Evolutionary conservation across 2,329 filamentous ascomycete genomes (phyloP).

Genomic region (Cryphonectria japonica): DNA sequence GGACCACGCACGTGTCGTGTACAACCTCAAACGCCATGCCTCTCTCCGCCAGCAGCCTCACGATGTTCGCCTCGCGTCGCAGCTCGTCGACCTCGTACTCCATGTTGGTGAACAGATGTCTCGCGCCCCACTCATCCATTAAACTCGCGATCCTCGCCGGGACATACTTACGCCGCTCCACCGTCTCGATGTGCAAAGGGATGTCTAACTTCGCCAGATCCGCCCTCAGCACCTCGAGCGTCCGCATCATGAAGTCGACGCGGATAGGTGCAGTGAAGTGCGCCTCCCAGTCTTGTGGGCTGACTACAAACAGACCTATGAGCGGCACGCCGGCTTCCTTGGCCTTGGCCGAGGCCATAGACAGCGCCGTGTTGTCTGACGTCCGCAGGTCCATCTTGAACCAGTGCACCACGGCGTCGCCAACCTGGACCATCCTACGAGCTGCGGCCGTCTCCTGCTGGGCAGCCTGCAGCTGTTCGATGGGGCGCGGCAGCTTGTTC

Average conservation of each 20-base stretch:
- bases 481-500: slow-evolving; percentile 72
- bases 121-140: slow-evolving; percentile 72
- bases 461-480: slow-evolving; percentile 66
- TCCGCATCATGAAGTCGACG: slow-evolving; percentile 81
- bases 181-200: slow-evolving; percentile 75
- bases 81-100: slow-evolving; percentile 94
- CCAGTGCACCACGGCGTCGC: slow-evolving; percentile 79
- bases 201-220: slow-evolving; percentile 75
- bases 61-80: slow-evolving; percentile 71
- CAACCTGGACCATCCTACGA: slow-evolving; percentile 56
- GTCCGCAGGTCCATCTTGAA: slow-evolving; percentile 82
- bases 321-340: slow-evolving; percentile 58
- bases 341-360: slow-evolving; percentile 63
- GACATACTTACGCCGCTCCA: slow-evolving; percentile 67
- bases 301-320: slow-evolving; percentile 77
- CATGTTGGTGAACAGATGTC: slow-evolving; percentile 78
- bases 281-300: slow-evolving; percentile 82
- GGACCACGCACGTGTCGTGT: slow-evolving; percentile 83
- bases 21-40: slow-evolving; percentile 72
- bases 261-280: slow-evolving; percentile 74
- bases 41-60: slow-evolving; percentile 61
- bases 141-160: slow-evolving; percentile 65
- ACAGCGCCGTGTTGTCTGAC: slow-evolving; percentile 73
- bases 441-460: slow-evolving; percentile 61
- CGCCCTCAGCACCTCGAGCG: slow-evolving; percentile 64